Percentiles rank a stretch among this genome's conserved stretches.
Evolutionary conservation across 441 rosid genomes (phyloP).

Genomic region (Pelargonium cotyledonis): DNA sequence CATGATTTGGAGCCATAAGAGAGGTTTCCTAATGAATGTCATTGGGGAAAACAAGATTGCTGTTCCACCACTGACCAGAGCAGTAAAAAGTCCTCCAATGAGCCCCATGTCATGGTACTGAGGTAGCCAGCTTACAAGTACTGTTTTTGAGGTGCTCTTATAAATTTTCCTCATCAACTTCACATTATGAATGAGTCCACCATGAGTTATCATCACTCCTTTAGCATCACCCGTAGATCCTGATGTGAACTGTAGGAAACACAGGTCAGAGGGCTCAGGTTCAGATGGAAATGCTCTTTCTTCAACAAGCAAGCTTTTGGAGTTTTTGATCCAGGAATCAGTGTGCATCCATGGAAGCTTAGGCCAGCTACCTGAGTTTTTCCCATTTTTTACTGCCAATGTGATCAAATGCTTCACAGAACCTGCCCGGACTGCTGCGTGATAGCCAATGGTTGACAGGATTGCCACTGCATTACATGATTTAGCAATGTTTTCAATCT

Average conservation of each 20-base stretch:
- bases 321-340: constrained; percentile 55
- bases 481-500: constrained; percentile 59
- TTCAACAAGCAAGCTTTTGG: constrained; percentile 20
- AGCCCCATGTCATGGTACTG: constrained; percentile 80
- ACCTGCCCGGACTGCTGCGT: constrained; percentile 59
- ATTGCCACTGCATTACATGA: constrained; percentile 52
- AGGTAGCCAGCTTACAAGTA: constrained; percentile 66
- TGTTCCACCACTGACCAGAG: constrained; percentile 61
- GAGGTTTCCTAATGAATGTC: constrained; percentile 57
- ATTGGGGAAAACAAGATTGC: constrained; percentile 55
- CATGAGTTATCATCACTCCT: constrained; percentile 66
- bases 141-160: constrained; percentile 57
- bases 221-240: constrained; percentile 78
- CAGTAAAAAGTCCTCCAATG: constrained; percentile 65
- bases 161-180: constrained; percentile 52
- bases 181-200: constrained; percentile 61
- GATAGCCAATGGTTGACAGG: constrained; percentile 47
- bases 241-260: constrained; percentile 68
- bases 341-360: constrained; percentile 64
- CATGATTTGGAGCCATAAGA: constrained; percentile 55
- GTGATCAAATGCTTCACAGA: constrained; percentile 46
- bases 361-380: constrained; percentile 46
- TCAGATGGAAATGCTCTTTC: constrained; percentile 21
- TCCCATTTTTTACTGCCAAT: constrained; percentile 32
- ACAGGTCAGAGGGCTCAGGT: constrained; percentile 41